phyloP scores from a whole-genome alignment of 2,329 filamentous ascomycete genomes.

The Scedosporium aurantiacum region DNA sequence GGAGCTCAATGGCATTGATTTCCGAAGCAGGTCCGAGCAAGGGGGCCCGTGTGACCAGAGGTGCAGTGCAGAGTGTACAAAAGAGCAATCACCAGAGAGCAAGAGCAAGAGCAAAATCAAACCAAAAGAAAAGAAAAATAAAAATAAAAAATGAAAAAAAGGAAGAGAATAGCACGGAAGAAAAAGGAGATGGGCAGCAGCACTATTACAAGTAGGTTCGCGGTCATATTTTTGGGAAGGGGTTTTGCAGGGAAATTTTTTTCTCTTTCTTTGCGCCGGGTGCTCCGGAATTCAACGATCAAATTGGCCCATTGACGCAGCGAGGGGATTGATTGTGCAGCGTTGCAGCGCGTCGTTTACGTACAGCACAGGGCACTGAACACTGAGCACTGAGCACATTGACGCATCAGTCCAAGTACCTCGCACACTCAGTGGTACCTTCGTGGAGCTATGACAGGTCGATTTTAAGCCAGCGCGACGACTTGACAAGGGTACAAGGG shows the following conservation, averaged over 20 bases:
- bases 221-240: neutral
- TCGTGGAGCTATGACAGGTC: no score
- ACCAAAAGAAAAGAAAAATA: neutral
- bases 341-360: neutral
- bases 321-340: neutral
- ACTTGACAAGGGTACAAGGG: no score
- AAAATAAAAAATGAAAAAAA: neutral
- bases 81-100: neutral
- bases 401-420: no score
- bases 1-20: no score
- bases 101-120: neutral
- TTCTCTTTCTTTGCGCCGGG: neutral
- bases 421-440: no score
- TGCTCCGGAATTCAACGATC: neutral
- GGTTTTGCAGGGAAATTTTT: neutral
- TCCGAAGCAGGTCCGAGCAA: no score
- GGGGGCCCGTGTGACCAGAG: no score
- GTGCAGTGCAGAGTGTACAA: neutral
- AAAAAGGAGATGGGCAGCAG: neutral
- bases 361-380: neutral
- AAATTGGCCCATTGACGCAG: no score
- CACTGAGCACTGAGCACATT: no score
- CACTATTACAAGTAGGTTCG: neutral
- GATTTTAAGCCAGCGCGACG: no score
- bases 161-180: neutral